A percentile compares a stretch with the other conserved stretches of the same genome.
These are phyloP conservation scores for Schoenoplectus triqueter DNA, from an alignment of 202 grass and related monocot genomes.

Conservation along the genomic window DNA sequence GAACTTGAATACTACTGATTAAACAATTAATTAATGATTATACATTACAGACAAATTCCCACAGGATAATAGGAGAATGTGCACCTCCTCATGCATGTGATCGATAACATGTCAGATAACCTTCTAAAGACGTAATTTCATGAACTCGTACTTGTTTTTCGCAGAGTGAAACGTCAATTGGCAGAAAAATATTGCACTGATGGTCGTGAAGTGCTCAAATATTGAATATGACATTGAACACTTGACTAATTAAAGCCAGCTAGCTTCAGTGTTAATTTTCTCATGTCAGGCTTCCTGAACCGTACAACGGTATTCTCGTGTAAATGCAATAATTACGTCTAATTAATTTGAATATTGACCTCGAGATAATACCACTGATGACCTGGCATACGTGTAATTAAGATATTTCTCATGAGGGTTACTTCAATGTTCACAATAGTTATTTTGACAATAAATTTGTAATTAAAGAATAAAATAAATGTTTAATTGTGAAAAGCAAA, in stretches of 20 bases:
- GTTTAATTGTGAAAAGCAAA: too few relatives aligned
- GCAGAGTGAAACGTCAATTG: conserved; percentile 2
- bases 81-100: conserved; percentile 15
- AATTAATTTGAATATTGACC: conserved; percentile 8
- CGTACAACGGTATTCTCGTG: not conserved
- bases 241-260: not conserved
- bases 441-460: not conserved
- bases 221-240: not conserved
- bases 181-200: not conserved
- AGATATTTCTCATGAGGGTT: conserved; percentile 22
- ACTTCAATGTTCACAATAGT: not conserved
- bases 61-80: conserved; percentile 11
- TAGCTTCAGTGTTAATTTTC: not conserved
- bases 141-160: not conserved
- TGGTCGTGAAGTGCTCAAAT: not conserved
- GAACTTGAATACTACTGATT: not conserved
- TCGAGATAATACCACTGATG: not conserved
- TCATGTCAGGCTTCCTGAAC: conserved; percentile 14
- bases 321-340: not conserved
- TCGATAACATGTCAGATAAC: conserved; percentile 9
- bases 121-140: not conserved
- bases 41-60: not conserved
- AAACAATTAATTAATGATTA: not conserved
- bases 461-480: too few relatives aligned
- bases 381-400: not conserved